phyloP scores from a whole-genome alignment of 805 yeast genomes.

The Millerozyma acaciae region DNA sequence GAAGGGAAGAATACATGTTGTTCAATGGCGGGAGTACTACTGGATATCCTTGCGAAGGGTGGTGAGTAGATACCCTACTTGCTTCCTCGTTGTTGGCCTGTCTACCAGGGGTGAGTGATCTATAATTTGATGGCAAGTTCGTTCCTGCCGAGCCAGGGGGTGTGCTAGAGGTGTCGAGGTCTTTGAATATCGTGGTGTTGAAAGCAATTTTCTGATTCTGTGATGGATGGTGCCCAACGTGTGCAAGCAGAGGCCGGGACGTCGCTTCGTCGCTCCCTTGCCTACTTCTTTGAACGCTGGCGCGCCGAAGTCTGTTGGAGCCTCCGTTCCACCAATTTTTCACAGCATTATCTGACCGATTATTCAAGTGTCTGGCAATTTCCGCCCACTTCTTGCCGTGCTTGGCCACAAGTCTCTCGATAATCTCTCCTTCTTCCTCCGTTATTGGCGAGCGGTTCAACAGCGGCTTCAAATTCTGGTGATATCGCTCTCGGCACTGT shows the following conservation, averaged over 20 bases:
- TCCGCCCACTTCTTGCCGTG: constrained; percentile 94
- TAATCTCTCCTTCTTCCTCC: constrained; percentile 75
- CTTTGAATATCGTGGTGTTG: constrained; percentile 42
- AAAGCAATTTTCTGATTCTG: constrained; percentile 38
- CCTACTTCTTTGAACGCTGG: constrained; percentile 12
- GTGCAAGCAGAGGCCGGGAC: not conserved
- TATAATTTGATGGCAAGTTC: no score
- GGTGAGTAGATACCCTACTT: no score
- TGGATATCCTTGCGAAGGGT: constrained; percentile 1
- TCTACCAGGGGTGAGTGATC: no score
- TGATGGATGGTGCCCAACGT: constrained; percentile 18
- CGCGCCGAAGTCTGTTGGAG: constrained; percentile 73
- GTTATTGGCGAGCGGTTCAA: constrained; percentile 80
- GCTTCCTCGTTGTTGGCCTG: no score
- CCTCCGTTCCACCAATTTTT: constrained; percentile 98
- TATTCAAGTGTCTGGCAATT: constrained; percentile 81
- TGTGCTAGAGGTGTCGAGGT: no score
- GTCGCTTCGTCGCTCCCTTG: constrained; percentile 1
- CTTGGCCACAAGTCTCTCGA: constrained; percentile 71
- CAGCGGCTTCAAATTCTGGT: constrained; percentile 84
- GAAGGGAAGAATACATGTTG: not conserved
- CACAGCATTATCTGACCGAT: constrained; percentile 86
- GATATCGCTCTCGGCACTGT: constrained; percentile 88
- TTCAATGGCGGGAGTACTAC: constrained; percentile 14
- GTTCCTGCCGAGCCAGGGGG: no score